Percentiles rank a stretch among this genome's conserved stretches.
These are phyloP conservation scores for Ceriops tagal DNA, from an alignment of 345 rosid species.

Conservation along the genomic window DNA sequence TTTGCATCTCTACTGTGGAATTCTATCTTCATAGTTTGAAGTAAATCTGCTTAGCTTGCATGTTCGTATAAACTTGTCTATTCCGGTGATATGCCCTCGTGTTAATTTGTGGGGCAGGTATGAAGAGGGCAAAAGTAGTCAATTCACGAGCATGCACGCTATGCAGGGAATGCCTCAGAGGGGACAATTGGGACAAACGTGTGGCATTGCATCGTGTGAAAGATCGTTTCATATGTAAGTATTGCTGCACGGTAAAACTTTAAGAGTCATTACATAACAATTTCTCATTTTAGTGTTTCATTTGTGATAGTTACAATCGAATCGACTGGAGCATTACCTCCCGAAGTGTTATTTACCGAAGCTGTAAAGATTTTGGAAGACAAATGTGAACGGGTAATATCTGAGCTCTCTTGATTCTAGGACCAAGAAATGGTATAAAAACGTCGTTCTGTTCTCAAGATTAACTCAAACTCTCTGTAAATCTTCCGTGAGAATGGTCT, in stretches of 20 bases:
- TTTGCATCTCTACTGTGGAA: too few relatives aligned
- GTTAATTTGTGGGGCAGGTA: constrained; percentile 43
- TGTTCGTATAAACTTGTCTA: not conserved
- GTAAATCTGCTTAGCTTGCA: not conserved
- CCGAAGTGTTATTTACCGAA: constrained; percentile 76
- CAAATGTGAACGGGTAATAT: constrained; percentile 66
- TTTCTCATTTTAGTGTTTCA: constrained; percentile 3
- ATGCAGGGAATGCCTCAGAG: constrained; percentile 84
- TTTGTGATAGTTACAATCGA: constrained; percentile 68
- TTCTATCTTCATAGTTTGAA: too few relatives aligned
- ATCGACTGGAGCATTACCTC: constrained; percentile 83
- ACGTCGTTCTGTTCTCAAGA: too few relatives aligned
- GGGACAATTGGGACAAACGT: constrained; percentile 52
- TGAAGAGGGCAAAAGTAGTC: constrained; percentile 72
- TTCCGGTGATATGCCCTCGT: not conserved
- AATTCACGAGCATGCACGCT: constrained; percentile 76
- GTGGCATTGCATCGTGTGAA: constrained; percentile 63
- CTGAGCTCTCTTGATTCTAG: constrained; percentile 58
- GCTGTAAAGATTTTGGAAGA: constrained; percentile 89
- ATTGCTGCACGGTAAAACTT: not conserved
- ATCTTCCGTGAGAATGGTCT: too few relatives aligned
- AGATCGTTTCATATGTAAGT: constrained; percentile 84
- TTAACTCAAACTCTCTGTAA: too few relatives aligned
- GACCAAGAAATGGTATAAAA: too few relatives aligned
- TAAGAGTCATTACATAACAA: not conserved